Evolutionary conservation across 2,329 filamentous ascomycete species (phyloP), one percentile per base, ranked within the genome.

Genomic region (Calonectria ilicicola): DNA sequence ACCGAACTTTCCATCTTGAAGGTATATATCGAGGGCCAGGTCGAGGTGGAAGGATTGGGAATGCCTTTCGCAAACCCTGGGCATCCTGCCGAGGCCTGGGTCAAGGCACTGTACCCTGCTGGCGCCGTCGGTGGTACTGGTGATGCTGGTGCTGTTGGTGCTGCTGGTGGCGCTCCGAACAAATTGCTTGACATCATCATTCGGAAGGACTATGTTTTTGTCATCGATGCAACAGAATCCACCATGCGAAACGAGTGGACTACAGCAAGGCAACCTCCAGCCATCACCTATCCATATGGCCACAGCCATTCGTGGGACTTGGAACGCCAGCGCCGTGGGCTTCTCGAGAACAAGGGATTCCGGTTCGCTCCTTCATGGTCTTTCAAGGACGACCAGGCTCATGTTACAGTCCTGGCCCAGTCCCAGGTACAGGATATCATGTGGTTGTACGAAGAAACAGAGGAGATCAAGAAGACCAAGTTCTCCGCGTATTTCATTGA

Each of bases 401-500:
- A 60, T 15, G 19, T 60, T 8, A 17, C 53, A 2, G 51, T n/a
- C 2, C 32, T 65, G 9, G n/a, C 44, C 3, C 6, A 65, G 23
- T 4, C 23, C 1, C 47, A 65, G 49, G 71, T 70, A n/a, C 14
- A 73, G 1, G 62, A 65, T 27, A 2, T 70, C 6, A 60, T 62
- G 32, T 14, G n/a, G 35, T 44, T 70, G 9, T 19, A 60, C 9
- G 51, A 58, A n/a, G 51, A 5, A 19, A 5, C 19, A 21, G 15
- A n/a, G 29, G 26, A 29, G 17, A 58, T 58, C 12, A 4, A 9
- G 3, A 19, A 58, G 29, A 23, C 17, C 14, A 49, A 23, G 15
- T 47, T 70, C 14, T 29, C 12, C 3, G 74, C 46, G 12, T 74
- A 72, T 27, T 75, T 75, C 56, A 63, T 72, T 15, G 19, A 44